These are phyloP conservation scores for Salicornia ramosissima DNA, from an alignment of 148 eudicot species.

Conservation along the genomic window DNA sequence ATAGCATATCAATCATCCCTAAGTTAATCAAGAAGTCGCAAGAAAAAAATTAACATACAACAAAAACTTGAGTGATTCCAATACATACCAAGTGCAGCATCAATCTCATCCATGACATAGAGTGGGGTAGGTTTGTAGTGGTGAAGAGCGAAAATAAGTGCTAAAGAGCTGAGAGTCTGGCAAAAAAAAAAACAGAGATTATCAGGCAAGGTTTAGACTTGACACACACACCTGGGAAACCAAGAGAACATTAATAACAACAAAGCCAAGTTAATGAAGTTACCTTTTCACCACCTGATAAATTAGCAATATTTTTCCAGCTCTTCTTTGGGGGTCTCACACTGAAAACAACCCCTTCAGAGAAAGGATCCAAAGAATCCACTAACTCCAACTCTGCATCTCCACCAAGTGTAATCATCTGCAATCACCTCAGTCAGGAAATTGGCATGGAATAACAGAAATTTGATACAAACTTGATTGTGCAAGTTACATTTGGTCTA, in stretches of 20 bases:
- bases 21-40: not conserved
- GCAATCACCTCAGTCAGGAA: constrained; percentile 17
- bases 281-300: constrained; percentile 99
- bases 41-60: not conserved
- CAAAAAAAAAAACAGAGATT: not conserved
- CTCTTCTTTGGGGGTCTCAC: constrained; percentile 98
- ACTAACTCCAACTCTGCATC: constrained; percentile 97
- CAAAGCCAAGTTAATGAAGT: not conserved
- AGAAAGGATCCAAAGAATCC: constrained; percentile 97
- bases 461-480: not conserved
- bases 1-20: not conserved
- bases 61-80: not conserved
- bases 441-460: not conserved
- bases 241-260: not conserved
- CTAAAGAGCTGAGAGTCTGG: constrained; percentile 95
- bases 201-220: not conserved
- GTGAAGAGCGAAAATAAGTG: constrained; percentile 95
- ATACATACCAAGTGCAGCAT: constrained; percentile 85
- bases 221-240: not conserved
- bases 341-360: constrained; percentile 98
- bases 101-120: constrained; percentile 98
- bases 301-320: constrained; percentile 95
- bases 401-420: constrained; percentile 99
- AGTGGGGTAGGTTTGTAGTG: constrained; percentile 98
- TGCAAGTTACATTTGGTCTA: not conserved